Conservation (phyloP, 2,329 filamentous ascomycete species). For the Beauveria sp. region DNA sequence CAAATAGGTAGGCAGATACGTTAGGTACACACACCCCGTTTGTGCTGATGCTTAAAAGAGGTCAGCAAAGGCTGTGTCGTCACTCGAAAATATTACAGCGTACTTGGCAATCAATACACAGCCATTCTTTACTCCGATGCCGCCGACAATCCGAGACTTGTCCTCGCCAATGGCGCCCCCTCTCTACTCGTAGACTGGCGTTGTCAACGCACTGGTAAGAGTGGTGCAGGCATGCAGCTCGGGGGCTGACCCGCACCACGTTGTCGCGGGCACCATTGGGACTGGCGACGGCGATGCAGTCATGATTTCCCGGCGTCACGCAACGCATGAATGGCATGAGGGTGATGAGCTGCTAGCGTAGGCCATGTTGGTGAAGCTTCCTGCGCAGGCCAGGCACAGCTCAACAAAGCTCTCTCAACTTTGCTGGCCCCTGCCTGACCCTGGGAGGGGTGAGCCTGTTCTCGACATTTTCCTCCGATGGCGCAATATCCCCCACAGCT, state of each 20-base stretch:
- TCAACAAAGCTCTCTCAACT: not conserved
- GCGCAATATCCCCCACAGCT: slow-evolving; percentile 8
- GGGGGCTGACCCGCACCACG: slow-evolving; percentile 5
- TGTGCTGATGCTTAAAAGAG: not conserved
- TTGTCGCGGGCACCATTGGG: slow-evolving; percentile 8
- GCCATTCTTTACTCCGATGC: not conserved
- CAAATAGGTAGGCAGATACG: not conserved
- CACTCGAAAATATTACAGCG: not conserved
- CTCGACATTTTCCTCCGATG: not conserved
- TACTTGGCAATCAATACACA: not conserved
- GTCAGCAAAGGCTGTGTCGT: not conserved
- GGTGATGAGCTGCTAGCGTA: not conserved
- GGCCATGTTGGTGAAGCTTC: too few relatives aligned
- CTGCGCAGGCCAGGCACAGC: not conserved
- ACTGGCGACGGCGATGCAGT: slow-evolving; percentile 3
- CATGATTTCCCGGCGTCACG: not conserved
- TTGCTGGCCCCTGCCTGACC: not conserved
- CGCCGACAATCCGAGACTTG: slow-evolving; percentile 2
- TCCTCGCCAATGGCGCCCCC: not conserved
- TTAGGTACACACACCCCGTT: not conserved
- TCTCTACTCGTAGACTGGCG: too few relatives aligned
- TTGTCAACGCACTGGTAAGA: too few relatives aligned
- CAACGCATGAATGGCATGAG: not conserved
- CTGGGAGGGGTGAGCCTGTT: not conserved
- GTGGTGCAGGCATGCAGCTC: not conserved